phyloP scores from a whole-genome alignment of 495 filamentous ascomycete genomes.

The Penicillium lividum region DNA sequence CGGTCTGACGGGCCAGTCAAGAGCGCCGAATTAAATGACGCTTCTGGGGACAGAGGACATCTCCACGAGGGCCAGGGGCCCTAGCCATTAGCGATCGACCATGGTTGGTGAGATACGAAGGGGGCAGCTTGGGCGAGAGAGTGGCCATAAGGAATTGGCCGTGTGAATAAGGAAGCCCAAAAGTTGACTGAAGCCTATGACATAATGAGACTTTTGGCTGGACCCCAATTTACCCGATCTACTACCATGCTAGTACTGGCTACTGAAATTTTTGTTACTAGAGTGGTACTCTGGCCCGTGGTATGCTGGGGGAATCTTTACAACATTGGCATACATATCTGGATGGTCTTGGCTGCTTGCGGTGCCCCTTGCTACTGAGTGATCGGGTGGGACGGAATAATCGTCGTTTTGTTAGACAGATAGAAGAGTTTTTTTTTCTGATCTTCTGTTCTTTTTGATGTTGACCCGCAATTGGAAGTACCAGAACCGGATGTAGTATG shows the following conservation, averaged over 20 bases:
- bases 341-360: conserved; percentile 21
- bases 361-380: conserved; percentile 21
- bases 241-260: background rate
- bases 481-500: conserved; percentile 6
- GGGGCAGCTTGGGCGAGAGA: conserved; percentile 28
- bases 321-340: conserved; percentile 22
- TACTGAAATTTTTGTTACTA: background rate
- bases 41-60: conserved; percentile 20
- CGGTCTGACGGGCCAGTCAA: conserved; percentile 19
- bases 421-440: conserved; percentile 2
- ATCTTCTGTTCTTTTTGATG: background rate
- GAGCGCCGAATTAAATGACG: conserved; percentile 31
- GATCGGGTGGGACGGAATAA: conserved; percentile 7
- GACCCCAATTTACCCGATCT: conserved; percentile 5
- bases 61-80: conserved; percentile 24
- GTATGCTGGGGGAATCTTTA: conserved; percentile 2
- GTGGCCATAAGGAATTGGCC: background rate
- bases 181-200: conserved; percentile 11
- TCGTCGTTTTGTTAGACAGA: background rate
- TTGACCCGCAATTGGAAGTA: conserved; percentile 2
- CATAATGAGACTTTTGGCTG: conserved; percentile 21
- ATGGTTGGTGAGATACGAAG: conserved; percentile 24
- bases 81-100: conserved; percentile 17
- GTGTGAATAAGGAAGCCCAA: conserved; percentile 16
- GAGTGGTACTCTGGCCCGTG: conserved; percentile 6